These are phyloP conservation scores for Bromus sterilis DNA, from an alignment of 176 grass and related monocot genomes.

Conservation along the genomic window DNA sequence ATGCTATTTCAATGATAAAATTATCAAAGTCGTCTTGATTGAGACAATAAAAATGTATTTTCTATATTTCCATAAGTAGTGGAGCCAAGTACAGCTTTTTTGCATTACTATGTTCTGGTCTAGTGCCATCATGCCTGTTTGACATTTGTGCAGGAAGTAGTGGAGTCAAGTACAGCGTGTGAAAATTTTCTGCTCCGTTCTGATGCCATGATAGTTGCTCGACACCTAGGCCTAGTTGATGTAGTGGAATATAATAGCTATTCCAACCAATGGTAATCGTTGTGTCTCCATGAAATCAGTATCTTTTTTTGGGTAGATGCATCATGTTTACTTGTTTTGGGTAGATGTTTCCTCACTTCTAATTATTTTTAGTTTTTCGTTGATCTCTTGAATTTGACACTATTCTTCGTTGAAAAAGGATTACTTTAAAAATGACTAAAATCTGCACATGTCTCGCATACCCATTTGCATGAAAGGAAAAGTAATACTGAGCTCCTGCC, in stretches of 20 bases:
- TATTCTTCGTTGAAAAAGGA: not conserved
- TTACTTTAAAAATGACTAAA: not conserved
- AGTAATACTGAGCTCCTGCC: not conserved
- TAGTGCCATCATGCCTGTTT: slow-evolving; percentile 34
- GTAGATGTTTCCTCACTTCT: not conserved
- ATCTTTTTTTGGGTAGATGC: not conserved
- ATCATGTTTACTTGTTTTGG: not conserved
- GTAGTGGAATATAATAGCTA: slow-evolving; percentile 28
- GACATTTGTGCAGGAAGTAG: slow-evolving; percentile 10
- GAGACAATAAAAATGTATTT: slow-evolving; percentile 23
- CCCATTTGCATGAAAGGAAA: not conserved
- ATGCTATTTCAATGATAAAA: slow-evolving; percentile 36
- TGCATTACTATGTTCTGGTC: slow-evolving; percentile 24
- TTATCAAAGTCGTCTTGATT: slow-evolving; percentile 22
- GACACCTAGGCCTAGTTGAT: slow-evolving; percentile 8
- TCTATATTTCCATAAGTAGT: slow-evolving; percentile 37
- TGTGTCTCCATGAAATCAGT: slow-evolving; percentile 5
- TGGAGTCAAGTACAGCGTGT: slow-evolving; percentile 24
- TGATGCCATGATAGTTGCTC: slow-evolving; percentile 19
- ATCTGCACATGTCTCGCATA: not conserved
- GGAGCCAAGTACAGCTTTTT: slow-evolving; percentile 40
- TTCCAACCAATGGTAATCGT: slow-evolving; percentile 6
- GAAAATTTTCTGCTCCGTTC: slow-evolving; percentile 1
- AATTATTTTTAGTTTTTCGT: not conserved
- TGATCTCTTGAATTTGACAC: not conserved